Evolutionary conservation across 208 protist species (phyloP).

Genomic region (Trypanosoma vivax): DNA sequence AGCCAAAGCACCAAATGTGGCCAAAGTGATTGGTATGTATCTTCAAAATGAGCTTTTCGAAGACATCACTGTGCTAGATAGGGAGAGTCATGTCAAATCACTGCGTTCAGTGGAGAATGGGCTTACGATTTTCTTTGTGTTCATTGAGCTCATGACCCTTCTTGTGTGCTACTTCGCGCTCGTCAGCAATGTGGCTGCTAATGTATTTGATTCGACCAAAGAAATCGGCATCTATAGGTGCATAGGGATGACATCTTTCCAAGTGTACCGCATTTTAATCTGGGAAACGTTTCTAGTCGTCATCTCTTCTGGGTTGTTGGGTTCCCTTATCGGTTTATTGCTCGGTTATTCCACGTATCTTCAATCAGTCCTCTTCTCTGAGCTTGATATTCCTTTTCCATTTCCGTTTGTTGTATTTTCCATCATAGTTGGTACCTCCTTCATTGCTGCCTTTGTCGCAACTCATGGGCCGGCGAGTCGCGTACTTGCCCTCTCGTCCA

Average conservation of each 20-base stretch:
- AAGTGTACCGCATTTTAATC: constrained; percentile 89
- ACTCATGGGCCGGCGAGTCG: constrained; percentile 51
- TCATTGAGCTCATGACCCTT: constrained; percentile 85
- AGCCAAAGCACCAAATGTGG: constrained; percentile 1
- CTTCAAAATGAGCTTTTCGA: background rate
- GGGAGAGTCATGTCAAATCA: background rate
- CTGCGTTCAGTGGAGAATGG: constrained; percentile 44
- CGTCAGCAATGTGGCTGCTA: constrained; percentile 88
- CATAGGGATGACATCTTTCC: constrained; percentile 72
- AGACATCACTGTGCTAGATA: constrained; percentile 1
- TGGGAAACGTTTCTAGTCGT: constrained; percentile 95
- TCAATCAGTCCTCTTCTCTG: constrained; percentile 86
- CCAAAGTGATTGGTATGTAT: background rate
- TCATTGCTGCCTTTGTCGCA: constrained; percentile 41
- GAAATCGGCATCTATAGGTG: constrained; percentile 93
- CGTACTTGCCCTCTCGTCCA: constrained; percentile 42
- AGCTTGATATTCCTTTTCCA: constrained; percentile 85
- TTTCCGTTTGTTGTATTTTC: constrained; percentile 84
- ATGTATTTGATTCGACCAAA: constrained; percentile 91
- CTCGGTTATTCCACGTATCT: constrained; percentile 89
- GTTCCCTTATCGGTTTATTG: constrained; percentile 81
- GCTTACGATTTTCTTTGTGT: constrained; percentile 89
- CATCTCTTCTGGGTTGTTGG: constrained; percentile 80
- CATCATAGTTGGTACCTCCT: constrained; percentile 36
- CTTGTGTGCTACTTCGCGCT: constrained; percentile 93